Evolutionary conservation across 2,329 filamentous ascomycete species (phyloP).

Genomic region (Aspergillus fumigatus): DNA sequence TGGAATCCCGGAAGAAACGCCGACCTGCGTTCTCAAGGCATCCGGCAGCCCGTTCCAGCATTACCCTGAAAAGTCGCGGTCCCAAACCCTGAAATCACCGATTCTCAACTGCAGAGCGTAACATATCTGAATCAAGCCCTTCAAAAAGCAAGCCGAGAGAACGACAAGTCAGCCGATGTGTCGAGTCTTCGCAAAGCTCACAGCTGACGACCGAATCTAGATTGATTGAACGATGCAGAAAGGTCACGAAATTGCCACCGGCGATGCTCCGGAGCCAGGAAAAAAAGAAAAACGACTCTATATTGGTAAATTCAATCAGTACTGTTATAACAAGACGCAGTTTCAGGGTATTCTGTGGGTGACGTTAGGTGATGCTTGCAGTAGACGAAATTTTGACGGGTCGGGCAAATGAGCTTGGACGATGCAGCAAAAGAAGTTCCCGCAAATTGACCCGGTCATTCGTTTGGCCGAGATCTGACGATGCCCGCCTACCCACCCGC

Average conservation of each 20-base stretch:
- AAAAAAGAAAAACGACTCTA: neutral
- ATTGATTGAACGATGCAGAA: slow-evolving; percentile 6
- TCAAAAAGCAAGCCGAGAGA: neutral
- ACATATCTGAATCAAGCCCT: slow-evolving; percentile 21
- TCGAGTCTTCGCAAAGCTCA: slow-evolving; percentile 2
- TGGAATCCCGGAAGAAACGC: slow-evolving; percentile 40
- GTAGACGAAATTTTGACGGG: slow-evolving; percentile 17
- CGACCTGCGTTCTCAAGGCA: slow-evolving; percentile 48
- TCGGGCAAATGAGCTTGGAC: slow-evolving; percentile 13
- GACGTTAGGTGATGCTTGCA: slow-evolving; percentile 6
- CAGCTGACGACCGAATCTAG: slow-evolving; percentile 3
- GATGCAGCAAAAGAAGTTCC: slow-evolving; percentile 25
- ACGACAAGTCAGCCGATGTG: slow-evolving; percentile 1
- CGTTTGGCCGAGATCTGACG: slow-evolving; percentile 30
- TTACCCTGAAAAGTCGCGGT: slow-evolving; percentile 36
- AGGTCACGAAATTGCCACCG: slow-evolving; percentile 5
- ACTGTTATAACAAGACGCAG: neutral
- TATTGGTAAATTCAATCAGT: neutral
- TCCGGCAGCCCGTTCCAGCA: slow-evolving; percentile 50
- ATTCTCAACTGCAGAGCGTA: slow-evolving; percentile 15
- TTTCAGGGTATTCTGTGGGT: neutral
- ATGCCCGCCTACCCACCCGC: slow-evolving; percentile 23
- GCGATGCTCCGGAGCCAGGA: neutral
- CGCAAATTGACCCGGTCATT: slow-evolving; percentile 25
- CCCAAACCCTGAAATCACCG: slow-evolving; percentile 25